Percentiles rank a stretch among this genome's conserved stretches.
Evolutionary conservation across 768 basidiomycete species (phyloP).

Genomic region (Termitomyces sp.): DNA sequence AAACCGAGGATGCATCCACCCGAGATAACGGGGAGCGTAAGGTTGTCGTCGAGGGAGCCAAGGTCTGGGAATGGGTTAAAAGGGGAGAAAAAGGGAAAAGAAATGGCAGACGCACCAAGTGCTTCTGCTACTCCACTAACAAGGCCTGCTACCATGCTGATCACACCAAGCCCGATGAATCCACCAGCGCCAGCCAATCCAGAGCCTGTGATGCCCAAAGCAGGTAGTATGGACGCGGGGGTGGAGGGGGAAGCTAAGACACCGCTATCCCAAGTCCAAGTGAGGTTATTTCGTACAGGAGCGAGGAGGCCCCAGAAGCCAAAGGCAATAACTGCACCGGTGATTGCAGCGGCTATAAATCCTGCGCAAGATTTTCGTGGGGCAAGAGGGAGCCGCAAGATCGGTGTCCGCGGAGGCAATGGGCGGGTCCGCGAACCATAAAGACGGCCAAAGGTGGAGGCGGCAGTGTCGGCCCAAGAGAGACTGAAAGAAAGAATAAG

Average conservation of each 20-base stretch:
- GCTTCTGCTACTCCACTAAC: slow-evolving; percentile 88
- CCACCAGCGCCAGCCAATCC: slow-evolving; percentile 25
- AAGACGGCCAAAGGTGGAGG: slow-evolving; percentile 86
- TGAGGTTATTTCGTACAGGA: slow-evolving; percentile 34
- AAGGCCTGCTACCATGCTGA: slow-evolving; percentile 64
- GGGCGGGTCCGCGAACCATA: slow-evolving; percentile 64
- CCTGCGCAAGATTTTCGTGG: slow-evolving; percentile 83
- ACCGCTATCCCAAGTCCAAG: slow-evolving; percentile 55
- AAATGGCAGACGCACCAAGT: slow-evolving; percentile 50
- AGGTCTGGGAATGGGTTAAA: slow-evolving; percentile 48
- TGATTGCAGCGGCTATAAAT: slow-evolving; percentile 71
- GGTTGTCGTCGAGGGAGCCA: slow-evolving; percentile 81
- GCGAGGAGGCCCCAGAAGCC: slow-evolving; percentile 70
- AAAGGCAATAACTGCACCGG: slow-evolving; percentile 59
- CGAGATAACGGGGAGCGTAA: slow-evolving; percentile 84
- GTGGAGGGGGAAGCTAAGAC: slow-evolving; percentile 25
- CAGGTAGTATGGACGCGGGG: slow-evolving; percentile 15
- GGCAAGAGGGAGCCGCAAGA: slow-evolving; percentile 60
- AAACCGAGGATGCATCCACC: slow-evolving; percentile 54
- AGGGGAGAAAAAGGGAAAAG: not conserved
- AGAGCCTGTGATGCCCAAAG: slow-evolving; percentile 10
- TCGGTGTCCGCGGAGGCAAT: slow-evolving; percentile 34
- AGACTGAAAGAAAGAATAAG: slow-evolving; percentile 42
- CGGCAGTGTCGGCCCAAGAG: slow-evolving; percentile 94
- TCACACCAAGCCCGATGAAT: slow-evolving; percentile 43